A percentile compares a stretch with the other conserved stretches of the same genome.
Evolutionary conservation across 331 rosid genomes (phyloP).

Genomic region (Phaseolus coccineus): DNA sequence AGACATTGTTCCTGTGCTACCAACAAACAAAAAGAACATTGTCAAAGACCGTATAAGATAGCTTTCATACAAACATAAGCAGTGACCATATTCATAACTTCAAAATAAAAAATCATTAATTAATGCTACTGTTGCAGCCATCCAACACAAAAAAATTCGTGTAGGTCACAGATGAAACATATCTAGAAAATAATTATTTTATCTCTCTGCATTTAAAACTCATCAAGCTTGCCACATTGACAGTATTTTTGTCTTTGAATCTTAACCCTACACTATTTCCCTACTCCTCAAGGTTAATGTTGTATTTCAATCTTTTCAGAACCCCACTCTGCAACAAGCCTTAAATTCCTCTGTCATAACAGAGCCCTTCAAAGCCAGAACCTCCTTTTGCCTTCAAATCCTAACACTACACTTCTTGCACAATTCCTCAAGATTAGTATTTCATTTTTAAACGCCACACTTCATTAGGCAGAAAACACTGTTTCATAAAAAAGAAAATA

Average conservation of each 20-base stretch:
- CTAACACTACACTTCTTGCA: neutral
- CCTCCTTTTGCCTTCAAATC: neutral
- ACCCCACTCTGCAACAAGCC: neutral
- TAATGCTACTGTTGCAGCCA: neutral
- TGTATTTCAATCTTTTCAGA: neutral
- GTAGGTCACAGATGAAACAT: neutral
- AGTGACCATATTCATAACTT: neutral
- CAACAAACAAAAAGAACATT: slow-evolving; percentile 23
- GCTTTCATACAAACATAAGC: neutral
- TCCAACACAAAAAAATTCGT: neutral
- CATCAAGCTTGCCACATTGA: neutral
- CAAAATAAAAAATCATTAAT: neutral
- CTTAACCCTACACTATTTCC: neutral
- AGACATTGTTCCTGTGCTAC: slow-evolving; percentile 66
- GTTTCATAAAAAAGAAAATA: neutral
- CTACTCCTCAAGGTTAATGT: neutral
- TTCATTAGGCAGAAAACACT: neutral
- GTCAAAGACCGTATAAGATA: slow-evolving; percentile 21
- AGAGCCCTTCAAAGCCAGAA: neutral
- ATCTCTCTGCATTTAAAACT: neutral
- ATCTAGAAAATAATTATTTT: neutral
- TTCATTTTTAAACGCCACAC: neutral
- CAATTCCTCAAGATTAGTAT: neutral
- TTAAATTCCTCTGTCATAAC: neutral
- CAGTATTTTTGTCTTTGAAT: neutral